phyloP scores from a whole-genome alignment of 169 alveolate species.

The Neospora caninum region DNA sequence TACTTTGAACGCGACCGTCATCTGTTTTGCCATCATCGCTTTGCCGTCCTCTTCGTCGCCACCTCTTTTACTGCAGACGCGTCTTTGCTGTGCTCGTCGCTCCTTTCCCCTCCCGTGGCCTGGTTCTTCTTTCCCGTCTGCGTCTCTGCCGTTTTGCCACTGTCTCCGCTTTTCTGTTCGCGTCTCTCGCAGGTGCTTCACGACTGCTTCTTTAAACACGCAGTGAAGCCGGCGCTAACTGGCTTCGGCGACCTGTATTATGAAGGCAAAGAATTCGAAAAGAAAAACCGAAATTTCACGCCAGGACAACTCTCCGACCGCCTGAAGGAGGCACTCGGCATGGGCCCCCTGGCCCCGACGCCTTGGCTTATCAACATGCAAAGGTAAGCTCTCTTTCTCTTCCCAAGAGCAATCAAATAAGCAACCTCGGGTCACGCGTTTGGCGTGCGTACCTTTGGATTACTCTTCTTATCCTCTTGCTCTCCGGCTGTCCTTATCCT shows the following conservation, averaged over 20 bases:
- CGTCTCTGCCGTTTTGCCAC: background rate
- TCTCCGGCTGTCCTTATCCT: background rate
- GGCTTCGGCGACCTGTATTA: conserved; percentile 94
- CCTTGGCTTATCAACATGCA: conserved; percentile 99
- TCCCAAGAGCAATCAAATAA: too few species aligned
- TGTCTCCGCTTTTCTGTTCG: background rate
- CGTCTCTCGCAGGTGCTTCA: conserved; percentile 86
- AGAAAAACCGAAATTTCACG: conserved; percentile 90
- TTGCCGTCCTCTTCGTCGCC: background rate
- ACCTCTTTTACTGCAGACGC: background rate
- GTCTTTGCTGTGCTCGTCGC: background rate
- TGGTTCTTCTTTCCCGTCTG: background rate
- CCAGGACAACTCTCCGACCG: conserved; percentile 96
- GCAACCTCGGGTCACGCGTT: background rate
- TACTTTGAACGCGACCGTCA: too few species aligned
- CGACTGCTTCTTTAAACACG: conserved; percentile 98
- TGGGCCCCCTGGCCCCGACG: conserved; percentile 94
- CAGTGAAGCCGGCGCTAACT: conserved; percentile 95
- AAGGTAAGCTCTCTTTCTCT: conserved; percentile 74
- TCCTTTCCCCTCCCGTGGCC: background rate
- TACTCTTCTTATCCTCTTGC: background rate
- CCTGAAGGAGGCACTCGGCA: conserved; percentile 95
- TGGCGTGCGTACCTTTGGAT: background rate
- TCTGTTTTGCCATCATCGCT: too few species aligned
- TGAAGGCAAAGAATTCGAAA: conserved; percentile 98